Conservation (phyloP, 495 filamentous ascomycete genomes). For the Aspergillus campestris region DNA sequence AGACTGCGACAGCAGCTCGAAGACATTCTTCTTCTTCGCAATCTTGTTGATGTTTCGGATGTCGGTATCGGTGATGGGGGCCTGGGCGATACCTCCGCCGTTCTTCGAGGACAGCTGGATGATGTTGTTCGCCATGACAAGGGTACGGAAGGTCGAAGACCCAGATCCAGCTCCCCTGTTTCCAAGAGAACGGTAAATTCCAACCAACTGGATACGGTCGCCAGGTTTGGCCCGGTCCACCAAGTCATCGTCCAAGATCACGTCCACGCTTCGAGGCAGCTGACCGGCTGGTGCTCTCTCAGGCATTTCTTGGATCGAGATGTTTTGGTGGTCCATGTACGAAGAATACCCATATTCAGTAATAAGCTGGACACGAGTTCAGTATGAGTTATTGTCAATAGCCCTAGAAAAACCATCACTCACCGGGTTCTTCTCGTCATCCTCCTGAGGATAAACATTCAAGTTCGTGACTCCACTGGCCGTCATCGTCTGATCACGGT, state of each 20-base stretch:
- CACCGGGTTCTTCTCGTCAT: constrained; percentile 70
- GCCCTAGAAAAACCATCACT: constrained; percentile 5
- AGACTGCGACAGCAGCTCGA: constrained; percentile 90
- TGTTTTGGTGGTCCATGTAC: constrained; percentile 94
- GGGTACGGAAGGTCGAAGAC: constrained; percentile 85
- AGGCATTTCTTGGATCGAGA: constrained; percentile 99
- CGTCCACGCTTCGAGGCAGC: constrained; percentile 93
- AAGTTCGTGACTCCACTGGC: constrained; percentile 75
- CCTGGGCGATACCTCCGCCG: constrained; percentile 85
- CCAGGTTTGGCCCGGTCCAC: constrained; percentile 94
- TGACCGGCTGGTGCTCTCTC: constrained; percentile 94
- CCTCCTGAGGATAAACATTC: constrained; percentile 90
- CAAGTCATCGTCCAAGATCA: constrained; percentile 93
- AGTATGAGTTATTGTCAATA: constrained; percentile 5
- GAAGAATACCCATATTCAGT: constrained; percentile 95
- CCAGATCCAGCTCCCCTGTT: constrained; percentile 84
- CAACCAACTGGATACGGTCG: constrained; percentile 91
- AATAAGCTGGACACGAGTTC: constrained; percentile 44
- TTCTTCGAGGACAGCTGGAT: constrained; percentile 94
- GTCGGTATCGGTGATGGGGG: constrained; percentile 92
- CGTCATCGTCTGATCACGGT: constrained; percentile 93
- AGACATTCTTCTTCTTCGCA: constrained; percentile 88
- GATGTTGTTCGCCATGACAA: constrained; percentile 90
- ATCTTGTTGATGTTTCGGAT: constrained; percentile 98
- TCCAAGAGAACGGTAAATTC: constrained; percentile 85